Conservation (phyloP, 2,329 filamentous ascomycete species). For the Fusarium sarcochroum region DNA sequence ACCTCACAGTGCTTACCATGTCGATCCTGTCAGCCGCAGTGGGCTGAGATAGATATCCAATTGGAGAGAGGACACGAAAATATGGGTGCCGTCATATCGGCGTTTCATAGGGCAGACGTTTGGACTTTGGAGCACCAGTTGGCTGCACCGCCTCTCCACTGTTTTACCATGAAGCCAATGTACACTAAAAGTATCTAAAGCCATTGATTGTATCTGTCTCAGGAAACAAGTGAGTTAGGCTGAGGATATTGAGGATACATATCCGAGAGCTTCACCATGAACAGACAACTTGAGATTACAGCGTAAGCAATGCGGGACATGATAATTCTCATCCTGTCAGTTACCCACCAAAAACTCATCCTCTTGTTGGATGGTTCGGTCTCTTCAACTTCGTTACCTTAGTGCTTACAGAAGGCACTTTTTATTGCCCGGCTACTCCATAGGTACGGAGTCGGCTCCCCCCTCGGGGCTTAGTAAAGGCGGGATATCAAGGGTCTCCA, state of each 20-base stretch:
- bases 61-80: constrained; percentile 13
- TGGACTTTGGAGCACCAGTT: constrained; percentile 7
- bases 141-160: constrained; percentile 35
- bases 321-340: neutral
- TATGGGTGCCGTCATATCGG: constrained; percentile 19
- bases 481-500: constrained; percentile 29
- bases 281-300: neutral
- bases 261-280: no score
- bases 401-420: constrained; percentile 23
- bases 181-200: constrained; percentile 1
- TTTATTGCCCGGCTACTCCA: constrained; percentile 1
- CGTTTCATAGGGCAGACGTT: constrained; percentile 43
- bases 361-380: constrained; percentile 1
- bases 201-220: neutral
- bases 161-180: constrained; percentile 11
- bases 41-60: constrained; percentile 10
- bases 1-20: constrained; percentile 16
- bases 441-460: neutral
- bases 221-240: neutral
- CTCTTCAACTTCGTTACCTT: constrained; percentile 18
- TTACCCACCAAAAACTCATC: constrained; percentile 1
- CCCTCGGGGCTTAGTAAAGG: constrained; percentile 14
- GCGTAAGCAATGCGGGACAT: neutral
- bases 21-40: constrained; percentile 41
- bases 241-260: no score